Conservation (phyloP, 352 stramenopile species). For the Phytophthora ohioensis region DNA sequence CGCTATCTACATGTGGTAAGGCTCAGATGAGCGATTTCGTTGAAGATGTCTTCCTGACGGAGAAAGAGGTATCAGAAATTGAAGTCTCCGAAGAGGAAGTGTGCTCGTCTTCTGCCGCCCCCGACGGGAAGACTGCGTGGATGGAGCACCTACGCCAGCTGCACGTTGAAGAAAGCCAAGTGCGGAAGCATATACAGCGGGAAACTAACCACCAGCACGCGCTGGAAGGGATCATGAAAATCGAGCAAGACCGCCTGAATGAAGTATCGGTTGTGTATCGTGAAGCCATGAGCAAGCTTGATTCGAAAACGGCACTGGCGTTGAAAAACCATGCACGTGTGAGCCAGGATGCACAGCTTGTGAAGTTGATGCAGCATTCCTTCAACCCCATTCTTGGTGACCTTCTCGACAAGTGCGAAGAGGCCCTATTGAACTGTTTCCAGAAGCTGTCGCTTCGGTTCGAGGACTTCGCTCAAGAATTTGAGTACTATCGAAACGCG, state of each 20-base stretch:
- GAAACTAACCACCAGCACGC: slow-evolving; percentile 67
- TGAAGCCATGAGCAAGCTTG: slow-evolving; percentile 61
- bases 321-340: slow-evolving; percentile 68
- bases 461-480: slow-evolving; percentile 81
- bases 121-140: slow-evolving; percentile 45
- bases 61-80: slow-evolving; percentile 68
- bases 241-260: slow-evolving; percentile 73
- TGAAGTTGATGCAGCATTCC: slow-evolving; percentile 75
- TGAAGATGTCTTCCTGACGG: slow-evolving; percentile 59
- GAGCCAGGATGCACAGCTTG: slow-evolving; percentile 66
- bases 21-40: slow-evolving; percentile 62
- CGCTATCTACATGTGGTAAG: slow-evolving; percentile 46
- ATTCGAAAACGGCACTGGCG: slow-evolving; percentile 49
- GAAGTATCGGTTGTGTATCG: slow-evolving; percentile 66
- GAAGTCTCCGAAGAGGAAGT: slow-evolving; percentile 75
- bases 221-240: slow-evolving; percentile 76
- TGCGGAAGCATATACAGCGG: slow-evolving; percentile 62
- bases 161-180: slow-evolving; percentile 59
- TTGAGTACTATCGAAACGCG: slow-evolving; percentile 78
- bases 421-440: slow-evolving; percentile 72
- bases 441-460: slow-evolving; percentile 69
- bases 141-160: slow-evolving; percentile 62
- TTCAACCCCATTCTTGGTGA: slow-evolving; percentile 75
- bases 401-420: slow-evolving; percentile 74
- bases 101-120: slow-evolving; percentile 45